These are phyloP conservation scores for Orbilia blumenaviensis DNA, from an alignment of 2,329 filamentous ascomycete genomes.

Conservation along the genomic window DNA sequence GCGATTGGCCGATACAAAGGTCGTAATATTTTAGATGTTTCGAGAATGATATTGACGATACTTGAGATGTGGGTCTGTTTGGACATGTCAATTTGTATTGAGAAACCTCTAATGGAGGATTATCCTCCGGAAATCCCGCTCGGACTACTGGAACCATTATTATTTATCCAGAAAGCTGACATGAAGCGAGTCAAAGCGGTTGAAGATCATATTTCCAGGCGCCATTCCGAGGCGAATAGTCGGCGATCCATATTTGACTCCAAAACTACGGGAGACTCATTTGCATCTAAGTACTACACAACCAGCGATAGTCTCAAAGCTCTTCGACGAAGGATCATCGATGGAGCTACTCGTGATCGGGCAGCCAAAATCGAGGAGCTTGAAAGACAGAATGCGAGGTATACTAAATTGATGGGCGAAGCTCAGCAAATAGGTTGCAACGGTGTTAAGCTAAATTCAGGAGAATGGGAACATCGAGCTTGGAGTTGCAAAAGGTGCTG, in stretches of 20 bases:
- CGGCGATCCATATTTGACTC: slow-evolving; percentile 61
- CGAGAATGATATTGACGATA: slow-evolving; percentile 68
- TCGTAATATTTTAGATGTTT: slow-evolving; percentile 63
- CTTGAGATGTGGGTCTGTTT: slow-evolving; percentile 70
- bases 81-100: slow-evolving; percentile 63
- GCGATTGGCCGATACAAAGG: slow-evolving; percentile 53
- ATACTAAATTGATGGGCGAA: slow-evolving; percentile 58
- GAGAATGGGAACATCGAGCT: neutral
- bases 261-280: slow-evolving; percentile 60
- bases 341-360: slow-evolving; percentile 30
- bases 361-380: slow-evolving; percentile 61
- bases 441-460: neutral
- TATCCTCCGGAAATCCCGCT: slow-evolving; percentile 65
- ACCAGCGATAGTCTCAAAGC: slow-evolving; percentile 62
- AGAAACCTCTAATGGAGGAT: slow-evolving; percentile 62
- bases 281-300: slow-evolving; percentile 65
- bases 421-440: neutral
- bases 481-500: slow-evolving; percentile 60
- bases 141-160: slow-evolving; percentile 62
- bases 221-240: slow-evolving; percentile 54
- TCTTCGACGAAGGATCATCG: slow-evolving; percentile 25
- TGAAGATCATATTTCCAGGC: slow-evolving; percentile 64
- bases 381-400: slow-evolving; percentile 53
- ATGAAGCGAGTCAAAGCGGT: slow-evolving; percentile 63
- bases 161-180: slow-evolving; percentile 62